These are phyloP conservation scores for Penicillium daleae DNA, from an alignment of 495 filamentous ascomycete species.

Conservation along the genomic window DNA sequence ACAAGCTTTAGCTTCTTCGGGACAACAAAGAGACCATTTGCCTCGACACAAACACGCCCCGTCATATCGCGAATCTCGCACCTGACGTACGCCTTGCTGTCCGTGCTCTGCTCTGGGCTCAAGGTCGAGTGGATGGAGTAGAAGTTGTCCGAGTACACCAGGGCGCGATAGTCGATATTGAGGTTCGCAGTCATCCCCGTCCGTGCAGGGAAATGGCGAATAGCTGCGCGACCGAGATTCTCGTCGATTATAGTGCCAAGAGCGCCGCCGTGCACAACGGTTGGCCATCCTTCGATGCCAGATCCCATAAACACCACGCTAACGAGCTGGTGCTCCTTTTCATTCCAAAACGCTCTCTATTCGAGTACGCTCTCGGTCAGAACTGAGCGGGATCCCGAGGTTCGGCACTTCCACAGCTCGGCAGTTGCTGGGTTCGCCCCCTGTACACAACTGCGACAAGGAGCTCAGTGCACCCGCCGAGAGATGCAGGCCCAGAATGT, in stretches of 20 bases:
- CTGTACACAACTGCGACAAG: not conserved
- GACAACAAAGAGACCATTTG: constrained; percentile 67
- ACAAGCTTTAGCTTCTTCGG: constrained; percentile 54
- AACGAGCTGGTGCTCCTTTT: constrained; percentile 48
- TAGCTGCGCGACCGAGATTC: constrained; percentile 45
- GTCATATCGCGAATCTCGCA: constrained; percentile 56
- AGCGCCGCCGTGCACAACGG: constrained; percentile 74
- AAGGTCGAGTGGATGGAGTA: constrained; percentile 63
- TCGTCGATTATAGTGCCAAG: constrained; percentile 77
- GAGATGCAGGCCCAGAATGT: constrained; percentile 7
- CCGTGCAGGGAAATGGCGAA: constrained; percentile 42
- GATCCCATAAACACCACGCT: constrained; percentile 67
- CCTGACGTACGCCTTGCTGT: constrained; percentile 65
- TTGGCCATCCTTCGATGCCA: constrained; percentile 72
- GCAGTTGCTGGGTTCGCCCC: constrained; percentile 10
- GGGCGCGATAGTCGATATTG: constrained; percentile 63
- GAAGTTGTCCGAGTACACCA: constrained; percentile 60
- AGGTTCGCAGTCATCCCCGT: constrained; percentile 68
- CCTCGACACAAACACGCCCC: constrained; percentile 58
- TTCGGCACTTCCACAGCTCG: constrained; percentile 23
- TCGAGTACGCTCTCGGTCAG: constrained; percentile 29
- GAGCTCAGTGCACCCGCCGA: constrained; percentile 1
- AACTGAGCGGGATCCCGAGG: constrained; percentile 19
- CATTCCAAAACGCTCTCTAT: constrained; percentile 57
- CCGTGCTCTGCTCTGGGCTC: constrained; percentile 53